These are phyloP conservation scores for Fusarium sp. DNA, from an alignment of 2,329 filamentous ascomycete genomes.

Conservation along the genomic window DNA sequence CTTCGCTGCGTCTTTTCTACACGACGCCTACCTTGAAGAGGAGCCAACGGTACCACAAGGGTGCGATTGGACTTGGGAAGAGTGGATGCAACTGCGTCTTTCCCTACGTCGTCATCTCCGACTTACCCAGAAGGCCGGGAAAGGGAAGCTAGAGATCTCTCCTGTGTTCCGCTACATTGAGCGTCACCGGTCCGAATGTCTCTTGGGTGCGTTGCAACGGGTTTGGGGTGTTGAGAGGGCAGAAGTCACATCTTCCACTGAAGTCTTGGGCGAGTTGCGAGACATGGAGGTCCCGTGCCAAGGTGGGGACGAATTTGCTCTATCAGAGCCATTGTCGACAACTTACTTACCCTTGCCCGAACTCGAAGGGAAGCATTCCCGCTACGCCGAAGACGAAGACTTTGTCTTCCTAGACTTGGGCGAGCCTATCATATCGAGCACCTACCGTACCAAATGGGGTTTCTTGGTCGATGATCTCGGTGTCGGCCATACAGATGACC, in stretches of 20 bases:
- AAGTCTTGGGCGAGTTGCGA: constrained; percentile 20
- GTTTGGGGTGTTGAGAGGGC: constrained; percentile 21
- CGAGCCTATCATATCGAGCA: constrained; percentile 22
- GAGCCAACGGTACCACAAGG: constrained; percentile 19
- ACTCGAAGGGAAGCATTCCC: constrained; percentile 32
- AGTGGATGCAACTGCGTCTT: constrained; percentile 33
- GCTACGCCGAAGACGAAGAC: constrained; percentile 32
- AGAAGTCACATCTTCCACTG: neutral
- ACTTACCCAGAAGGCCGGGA: neutral
- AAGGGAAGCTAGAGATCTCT: constrained; percentile 3
- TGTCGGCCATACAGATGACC: constrained; percentile 35
- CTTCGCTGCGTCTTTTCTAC: constrained; percentile 10
- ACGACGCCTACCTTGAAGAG: constrained; percentile 20
- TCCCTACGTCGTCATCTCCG: constrained; percentile 16
- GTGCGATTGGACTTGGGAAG: constrained; percentile 16
- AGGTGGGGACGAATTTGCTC: neutral
- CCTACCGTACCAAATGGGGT: constrained; percentile 34
- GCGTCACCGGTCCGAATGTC: neutral
- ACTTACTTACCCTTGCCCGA: constrained; percentile 41
- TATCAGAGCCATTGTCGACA: neutral
- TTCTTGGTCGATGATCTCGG: constrained; percentile 41
- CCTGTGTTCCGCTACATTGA: constrained; percentile 27
- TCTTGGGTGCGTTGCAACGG: constrained; percentile 24
- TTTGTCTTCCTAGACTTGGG: constrained; percentile 37
- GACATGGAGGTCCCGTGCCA: constrained; percentile 31